Conservation (phyloP, 345 rosid species). For the Chamaenerion angustifolium region DNA sequence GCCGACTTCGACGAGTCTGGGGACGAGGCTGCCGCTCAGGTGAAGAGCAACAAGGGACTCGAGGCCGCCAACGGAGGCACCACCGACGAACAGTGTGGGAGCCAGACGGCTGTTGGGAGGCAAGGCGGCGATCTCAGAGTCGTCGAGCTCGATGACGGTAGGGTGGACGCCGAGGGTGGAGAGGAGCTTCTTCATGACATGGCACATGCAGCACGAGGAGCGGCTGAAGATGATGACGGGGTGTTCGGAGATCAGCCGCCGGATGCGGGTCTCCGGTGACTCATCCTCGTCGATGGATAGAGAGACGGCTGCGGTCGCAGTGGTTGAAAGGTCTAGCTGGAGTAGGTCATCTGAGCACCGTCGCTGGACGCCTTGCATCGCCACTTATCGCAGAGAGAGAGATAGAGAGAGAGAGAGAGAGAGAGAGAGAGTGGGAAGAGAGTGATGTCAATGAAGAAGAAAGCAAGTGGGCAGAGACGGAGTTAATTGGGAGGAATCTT, state of each 20-base stretch:
- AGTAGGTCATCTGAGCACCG: too few species aligned
- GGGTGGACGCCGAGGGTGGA: slow-evolving; percentile 75
- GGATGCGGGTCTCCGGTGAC: slow-evolving; percentile 58
- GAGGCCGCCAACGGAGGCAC: slow-evolving; percentile 69
- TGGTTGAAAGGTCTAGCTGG: background rate
- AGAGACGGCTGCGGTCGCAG: slow-evolving; percentile 20
- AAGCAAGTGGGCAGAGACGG: too few species aligned
- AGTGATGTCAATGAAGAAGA: too few species aligned
- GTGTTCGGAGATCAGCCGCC: slow-evolving; percentile 75
- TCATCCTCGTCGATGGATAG: slow-evolving; percentile 75
- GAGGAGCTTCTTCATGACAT: slow-evolving; percentile 76
- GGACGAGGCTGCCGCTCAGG: slow-evolving; percentile 76
- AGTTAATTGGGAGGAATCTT: too few species aligned
- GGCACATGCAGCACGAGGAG: slow-evolving; percentile 92
- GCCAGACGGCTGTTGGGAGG: slow-evolving; percentile 17
- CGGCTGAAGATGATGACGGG: slow-evolving; percentile 86
- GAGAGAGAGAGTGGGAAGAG: too few species aligned
- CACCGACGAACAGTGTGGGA: slow-evolving; percentile 79
- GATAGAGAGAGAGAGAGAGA: too few species aligned
- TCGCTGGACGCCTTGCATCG: too few species aligned
- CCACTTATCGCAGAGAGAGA: too few species aligned
- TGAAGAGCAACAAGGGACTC: slow-evolving; percentile 88
- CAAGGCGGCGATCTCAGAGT: slow-evolving; percentile 67
- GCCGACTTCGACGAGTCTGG: slow-evolving; percentile 78
- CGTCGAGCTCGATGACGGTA: slow-evolving; percentile 83